These are phyloP conservation scores for Hymenoscyphus scutula DNA, from an alignment of 2,329 filamentous ascomycete species.

Conservation along the genomic window DNA sequence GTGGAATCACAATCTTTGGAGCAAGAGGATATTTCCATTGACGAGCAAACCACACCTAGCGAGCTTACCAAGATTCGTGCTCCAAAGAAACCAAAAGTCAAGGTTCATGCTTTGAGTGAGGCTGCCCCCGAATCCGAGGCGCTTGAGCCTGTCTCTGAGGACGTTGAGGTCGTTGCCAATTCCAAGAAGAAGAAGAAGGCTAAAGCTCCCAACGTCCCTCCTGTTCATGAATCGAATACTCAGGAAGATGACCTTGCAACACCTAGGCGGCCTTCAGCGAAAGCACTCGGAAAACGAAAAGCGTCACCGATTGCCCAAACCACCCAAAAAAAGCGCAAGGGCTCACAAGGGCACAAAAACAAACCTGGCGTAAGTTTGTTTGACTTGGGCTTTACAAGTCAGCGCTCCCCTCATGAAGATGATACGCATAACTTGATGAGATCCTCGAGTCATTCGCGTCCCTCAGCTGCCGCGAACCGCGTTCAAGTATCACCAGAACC, in stretches of 20 bases:
- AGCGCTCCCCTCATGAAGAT: neutral
- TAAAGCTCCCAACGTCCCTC: neutral
- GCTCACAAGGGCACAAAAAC: conserved; percentile 11
- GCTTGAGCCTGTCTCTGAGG: neutral
- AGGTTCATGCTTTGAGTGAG: neutral
- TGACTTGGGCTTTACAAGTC: conserved; percentile 8
- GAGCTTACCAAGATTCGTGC: neutral
- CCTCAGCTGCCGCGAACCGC: neutral
- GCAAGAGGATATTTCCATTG: neutral
- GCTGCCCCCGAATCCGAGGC: neutral
- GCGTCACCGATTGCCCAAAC: conserved; percentile 9
- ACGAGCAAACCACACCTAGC: neutral
- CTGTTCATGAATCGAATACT: neutral
- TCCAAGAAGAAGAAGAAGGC: neutral
- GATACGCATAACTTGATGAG: neutral
- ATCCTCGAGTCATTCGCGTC: neutral
- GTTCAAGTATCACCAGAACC: neutral
- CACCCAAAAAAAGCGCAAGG: conserved; percentile 21
- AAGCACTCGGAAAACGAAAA: conserved; percentile 30
- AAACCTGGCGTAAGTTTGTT: conserved; percentile 15
- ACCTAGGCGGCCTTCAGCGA: conserved; percentile 20
- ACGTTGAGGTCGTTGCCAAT: neutral
- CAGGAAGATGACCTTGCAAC: conserved; percentile 7
- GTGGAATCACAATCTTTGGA: neutral
- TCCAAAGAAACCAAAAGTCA: neutral